Evolutionary conservation across 1,284 basidiomycete species (phyloP).

Genomic region (Stereum hirsutum): DNA sequence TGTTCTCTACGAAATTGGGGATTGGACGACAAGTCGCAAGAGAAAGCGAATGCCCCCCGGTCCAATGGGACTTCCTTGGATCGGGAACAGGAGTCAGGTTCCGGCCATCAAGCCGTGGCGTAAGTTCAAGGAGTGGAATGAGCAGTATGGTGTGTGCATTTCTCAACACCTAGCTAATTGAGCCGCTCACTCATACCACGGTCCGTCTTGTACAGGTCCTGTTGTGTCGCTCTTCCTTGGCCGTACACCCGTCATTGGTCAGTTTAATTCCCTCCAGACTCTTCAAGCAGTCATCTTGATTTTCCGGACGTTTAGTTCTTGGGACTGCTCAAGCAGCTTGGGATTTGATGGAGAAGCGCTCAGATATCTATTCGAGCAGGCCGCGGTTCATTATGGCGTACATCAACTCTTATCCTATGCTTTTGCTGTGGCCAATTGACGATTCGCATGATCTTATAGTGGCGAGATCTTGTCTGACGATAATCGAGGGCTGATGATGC

Average conservation of each 20-base stretch:
- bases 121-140: slow-evolving; percentile 39
- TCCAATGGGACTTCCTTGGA: slow-evolving; percentile 30
- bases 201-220: slow-evolving; percentile 25
- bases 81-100: slow-evolving; percentile 39
- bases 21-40: background rate
- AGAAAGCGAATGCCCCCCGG: slow-evolving; percentile 32
- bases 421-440: background rate
- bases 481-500: slow-evolving; percentile 38
- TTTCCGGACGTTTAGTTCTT: slow-evolving; percentile 23
- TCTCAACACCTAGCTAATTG: background rate
- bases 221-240: slow-evolving; percentile 47
- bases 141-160: slow-evolving; percentile 27
- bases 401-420: slow-evolving; percentile 5
- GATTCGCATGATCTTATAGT: slow-evolving; percentile 13
- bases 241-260: slow-evolving; percentile 37
- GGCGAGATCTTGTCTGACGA: slow-evolving; percentile 40
- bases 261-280: slow-evolving; percentile 4
- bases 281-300: background rate
- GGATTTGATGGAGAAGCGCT: slow-evolving; percentile 44
- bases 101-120: slow-evolving; percentile 38
- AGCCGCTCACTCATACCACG: background rate
- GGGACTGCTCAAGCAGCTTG: slow-evolving; percentile 41
- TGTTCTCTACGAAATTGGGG: background rate
- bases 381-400: slow-evolving; percentile 37
- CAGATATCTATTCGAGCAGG: slow-evolving; percentile 39